A percentile compares a stretch with the other conserved stretches of the same genome.
These are phyloP conservation scores for Suillus hirtellus DNA, from an alignment of 768 basidiomycete genomes.

Conservation along the genomic window DNA sequence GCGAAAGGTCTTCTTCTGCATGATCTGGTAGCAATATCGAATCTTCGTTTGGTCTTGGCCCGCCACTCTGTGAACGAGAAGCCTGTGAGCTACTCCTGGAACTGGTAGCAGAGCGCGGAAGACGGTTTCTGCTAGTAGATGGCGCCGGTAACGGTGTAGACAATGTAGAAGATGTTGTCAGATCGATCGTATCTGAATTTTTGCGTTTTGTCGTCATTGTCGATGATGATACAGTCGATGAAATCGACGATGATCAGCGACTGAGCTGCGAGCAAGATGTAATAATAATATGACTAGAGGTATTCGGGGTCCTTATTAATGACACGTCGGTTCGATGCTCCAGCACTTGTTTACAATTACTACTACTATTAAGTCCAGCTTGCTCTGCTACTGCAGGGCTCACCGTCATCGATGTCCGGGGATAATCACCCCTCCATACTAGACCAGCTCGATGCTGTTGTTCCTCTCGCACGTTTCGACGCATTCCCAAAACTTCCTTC, in stretches of 20 bases:
- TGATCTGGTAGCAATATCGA: neutral
- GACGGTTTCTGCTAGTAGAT: slow-evolving; percentile 12
- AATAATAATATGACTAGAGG: neutral
- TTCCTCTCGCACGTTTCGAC: slow-evolving; percentile 74
- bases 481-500: slow-evolving; percentile 85
- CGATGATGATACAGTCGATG: neutral
- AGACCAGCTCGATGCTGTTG: slow-evolving; percentile 62
- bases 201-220: neutral
- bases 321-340: neutral
- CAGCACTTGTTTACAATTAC: neutral
- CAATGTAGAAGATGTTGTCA: slow-evolving; percentile 9
- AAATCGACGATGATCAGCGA: neutral
- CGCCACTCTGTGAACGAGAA: neutral
- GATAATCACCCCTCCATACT: slow-evolving; percentile 43
- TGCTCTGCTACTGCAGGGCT: slow-evolving; percentile 13
- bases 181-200: slow-evolving; percentile 7
- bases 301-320: slow-evolving; percentile 4
- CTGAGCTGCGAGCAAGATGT: neutral
- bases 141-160: slow-evolving; percentile 8
- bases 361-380: neutral
- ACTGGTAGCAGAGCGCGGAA: slow-evolving; percentile 6
- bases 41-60: neutral
- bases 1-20: neutral
- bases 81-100: slow-evolving; percentile 12
- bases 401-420: slow-evolving; percentile 3